Percentiles rank a stretch among this genome's conserved stretches.
Conservation (phyloP, 2,329 filamentous ascomycete species). For the Pseudogymnoascus sp. region DNA sequence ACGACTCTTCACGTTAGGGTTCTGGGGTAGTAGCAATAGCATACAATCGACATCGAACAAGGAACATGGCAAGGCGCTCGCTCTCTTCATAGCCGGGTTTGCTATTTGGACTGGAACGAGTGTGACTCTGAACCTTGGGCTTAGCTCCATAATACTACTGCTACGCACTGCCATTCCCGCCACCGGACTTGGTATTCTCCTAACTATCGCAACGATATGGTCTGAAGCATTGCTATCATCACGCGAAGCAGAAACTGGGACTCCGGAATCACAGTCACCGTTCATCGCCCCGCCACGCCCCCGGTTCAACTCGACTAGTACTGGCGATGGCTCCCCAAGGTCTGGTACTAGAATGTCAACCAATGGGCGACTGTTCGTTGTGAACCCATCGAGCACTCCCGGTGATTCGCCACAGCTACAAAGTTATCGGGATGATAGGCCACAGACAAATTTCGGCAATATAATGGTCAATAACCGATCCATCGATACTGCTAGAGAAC, state of each 20-base stretch:
- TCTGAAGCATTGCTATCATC: constrained; percentile 19
- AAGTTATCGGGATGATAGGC: background rate
- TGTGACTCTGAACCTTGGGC: constrained; percentile 28
- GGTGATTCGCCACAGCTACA: constrained; percentile 17
- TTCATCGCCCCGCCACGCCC: constrained; percentile 22
- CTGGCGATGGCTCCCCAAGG: constrained; percentile 23
- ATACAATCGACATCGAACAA: constrained; percentile 14
- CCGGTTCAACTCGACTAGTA: constrained; percentile 20
- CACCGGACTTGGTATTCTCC: constrained; percentile 24
- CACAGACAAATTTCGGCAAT: background rate
- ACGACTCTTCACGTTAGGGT: constrained; percentile 20
- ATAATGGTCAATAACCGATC: constrained; percentile 5
- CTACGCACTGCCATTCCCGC: constrained; percentile 27
- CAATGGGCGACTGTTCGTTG: constrained; percentile 25
- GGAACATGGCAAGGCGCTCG: constrained; percentile 23
- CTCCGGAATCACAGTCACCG: constrained; percentile 27
- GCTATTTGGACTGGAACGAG: constrained; percentile 26
- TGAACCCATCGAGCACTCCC: constrained; percentile 25
- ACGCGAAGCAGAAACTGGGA: constrained; percentile 20
- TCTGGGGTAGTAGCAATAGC: constrained; percentile 18
- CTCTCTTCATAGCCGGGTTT: constrained; percentile 23
- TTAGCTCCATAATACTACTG: constrained; percentile 22
- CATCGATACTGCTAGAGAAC: background rate
- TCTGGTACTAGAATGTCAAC: constrained; percentile 19
- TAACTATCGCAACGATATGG: constrained; percentile 25